Evolutionary conservation across 176 grass and related monocot genomes (phyloP).

Genomic region (Tillandsia leiboldiana): DNA sequence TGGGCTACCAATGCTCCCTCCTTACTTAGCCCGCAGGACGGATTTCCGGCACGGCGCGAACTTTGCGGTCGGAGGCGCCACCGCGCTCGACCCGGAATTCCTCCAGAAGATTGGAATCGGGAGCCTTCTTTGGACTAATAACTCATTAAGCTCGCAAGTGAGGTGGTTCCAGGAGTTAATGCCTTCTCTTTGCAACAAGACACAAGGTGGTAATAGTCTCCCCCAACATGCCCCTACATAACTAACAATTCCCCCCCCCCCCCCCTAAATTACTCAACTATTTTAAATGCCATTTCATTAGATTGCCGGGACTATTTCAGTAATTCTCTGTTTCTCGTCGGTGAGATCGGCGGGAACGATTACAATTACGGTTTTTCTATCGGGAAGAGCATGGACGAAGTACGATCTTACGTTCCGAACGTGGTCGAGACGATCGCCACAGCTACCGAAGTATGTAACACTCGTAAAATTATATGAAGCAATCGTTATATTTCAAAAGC

Average conservation of each 20-base stretch:
- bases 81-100: conserved; percentile 63
- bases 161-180: conserved; percentile 65
- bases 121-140: conserved; percentile 48
- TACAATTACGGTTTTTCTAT: conserved; percentile 80
- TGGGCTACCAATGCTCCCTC: conserved; percentile 59
- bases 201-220: conserved; percentile 22
- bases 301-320: conserved; percentile 67
- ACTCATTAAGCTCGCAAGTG: conserved; percentile 58
- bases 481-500: too few relatives aligned
- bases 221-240: background rate
- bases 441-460: conserved; percentile 44
- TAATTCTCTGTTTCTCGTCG: conserved; percentile 62
- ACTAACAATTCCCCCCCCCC: background rate
- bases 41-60: conserved; percentile 56
- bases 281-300: conserved; percentile 10
- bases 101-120: conserved; percentile 51
- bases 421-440: conserved; percentile 40
- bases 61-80: conserved; percentile 79
- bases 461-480: too few relatives aligned
- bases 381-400: conserved; percentile 58
- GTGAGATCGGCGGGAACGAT: conserved; percentile 84
- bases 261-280: background rate
- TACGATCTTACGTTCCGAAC: conserved; percentile 53
- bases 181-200: conserved; percentile 55
- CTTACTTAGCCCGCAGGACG: conserved; percentile 36